Evolutionary conservation across 345 rosid species (phyloP), one percentile per base, ranked within the genome.

Genomic region (Laguncularia racemosa): DNA sequence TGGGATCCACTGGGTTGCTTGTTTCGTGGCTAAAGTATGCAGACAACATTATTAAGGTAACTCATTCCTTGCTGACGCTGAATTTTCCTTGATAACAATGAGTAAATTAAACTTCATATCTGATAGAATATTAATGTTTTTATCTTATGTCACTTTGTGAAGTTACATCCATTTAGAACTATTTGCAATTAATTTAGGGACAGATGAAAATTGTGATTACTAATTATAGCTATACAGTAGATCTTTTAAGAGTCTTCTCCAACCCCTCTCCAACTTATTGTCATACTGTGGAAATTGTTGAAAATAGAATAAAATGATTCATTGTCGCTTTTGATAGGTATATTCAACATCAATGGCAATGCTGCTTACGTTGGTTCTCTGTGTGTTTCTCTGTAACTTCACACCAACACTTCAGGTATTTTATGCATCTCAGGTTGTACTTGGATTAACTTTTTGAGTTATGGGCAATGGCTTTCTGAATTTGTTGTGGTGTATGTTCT

Each of bases 1-100:
- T 85, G 6, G 90, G 91, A 45, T 88, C 84, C 59, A 78, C 97
- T 43, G 89, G 97, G 55, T 71, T 91, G 68, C 66, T 88, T 20
- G 97, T 91, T 68, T 91, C 95, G 1, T 85, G 95, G 91, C 63
- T 91, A 70, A 90, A 84, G 54, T 90, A 87, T 74, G 91, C 89
- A 58, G 97, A 87, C 80, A 90, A 93, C 66, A 89, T 87, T 57
- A 95, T 89, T 18, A 93, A 93, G 97, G 97, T 87, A 71, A 59
- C 33, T 20, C 48, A 50, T 58, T 77, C 23, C 48, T 16, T 12
- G 28, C 45, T 14, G 15, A 33, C 17, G 17, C 44, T 21, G 55
- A 50, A 52, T 23, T 44, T 28, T 44, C 16, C 14, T 15, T 12
- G 12, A 15, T 48, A 21, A 19, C 11, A 20, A 33, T 4, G 40